These are phyloP conservation scores for Coemansia sp. DNA, from an alignment of 192 early-diverging fungal species.

Conservation along the genomic window DNA sequence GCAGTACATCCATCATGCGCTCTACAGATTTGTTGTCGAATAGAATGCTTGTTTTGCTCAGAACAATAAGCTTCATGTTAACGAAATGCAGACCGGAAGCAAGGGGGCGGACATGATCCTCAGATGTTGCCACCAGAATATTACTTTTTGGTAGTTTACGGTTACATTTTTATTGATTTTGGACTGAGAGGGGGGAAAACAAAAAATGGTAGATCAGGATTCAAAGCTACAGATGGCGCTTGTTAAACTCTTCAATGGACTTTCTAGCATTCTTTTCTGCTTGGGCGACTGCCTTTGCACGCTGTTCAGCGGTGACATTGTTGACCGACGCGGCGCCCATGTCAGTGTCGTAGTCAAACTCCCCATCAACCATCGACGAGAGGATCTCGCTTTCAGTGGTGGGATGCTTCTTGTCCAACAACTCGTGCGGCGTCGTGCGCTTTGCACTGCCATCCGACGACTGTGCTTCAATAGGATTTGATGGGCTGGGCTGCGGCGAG, in stretches of 20 bases:
- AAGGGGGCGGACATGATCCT: too few relatives aligned
- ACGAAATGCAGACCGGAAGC: too few relatives aligned
- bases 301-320: constrained; percentile 36
- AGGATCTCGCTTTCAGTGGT: constrained; percentile 36
- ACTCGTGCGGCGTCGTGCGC: constrained; percentile 22
- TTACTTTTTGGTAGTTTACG: too few relatives aligned
- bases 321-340: constrained; percentile 49
- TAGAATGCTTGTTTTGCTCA: too few relatives aligned
- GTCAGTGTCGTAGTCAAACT: constrained; percentile 54
- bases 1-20: too few relatives aligned
- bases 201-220: neutral
- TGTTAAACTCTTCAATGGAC: constrained; percentile 20
- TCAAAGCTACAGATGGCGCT: constrained; percentile 17
- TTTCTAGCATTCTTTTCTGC: constrained; percentile 32
- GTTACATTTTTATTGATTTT: too few relatives aligned
- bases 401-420: constrained; percentile 42
- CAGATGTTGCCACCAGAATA: too few relatives aligned
- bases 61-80: too few relatives aligned
- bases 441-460: constrained; percentile 5
- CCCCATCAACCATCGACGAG: constrained; percentile 50
- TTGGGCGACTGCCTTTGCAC: constrained; percentile 24
- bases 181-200: too few relatives aligned
- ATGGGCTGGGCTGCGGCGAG: constrained; percentile 10
- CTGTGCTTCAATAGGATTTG: constrained; percentile 9
- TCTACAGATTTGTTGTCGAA: too few relatives aligned